These are phyloP conservation scores for Plectosphaerella cucumerina DNA, from an alignment of 2,329 filamentous ascomycete genomes.

Conservation along the genomic window DNA sequence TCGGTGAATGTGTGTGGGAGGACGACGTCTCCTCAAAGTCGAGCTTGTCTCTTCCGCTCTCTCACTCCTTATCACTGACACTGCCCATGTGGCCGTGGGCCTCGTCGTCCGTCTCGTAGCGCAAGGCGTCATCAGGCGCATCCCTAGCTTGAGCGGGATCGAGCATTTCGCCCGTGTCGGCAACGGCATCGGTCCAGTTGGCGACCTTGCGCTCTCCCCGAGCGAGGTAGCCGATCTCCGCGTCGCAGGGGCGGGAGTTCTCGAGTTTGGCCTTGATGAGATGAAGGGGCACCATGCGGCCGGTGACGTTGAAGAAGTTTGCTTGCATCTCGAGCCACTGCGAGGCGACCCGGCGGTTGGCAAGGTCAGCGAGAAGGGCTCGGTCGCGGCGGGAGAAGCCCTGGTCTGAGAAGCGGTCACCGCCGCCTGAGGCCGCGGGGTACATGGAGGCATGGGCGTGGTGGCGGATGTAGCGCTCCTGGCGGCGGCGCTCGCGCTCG, in stretches of 20 bases:
- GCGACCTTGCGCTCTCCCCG: conserved; percentile 7
- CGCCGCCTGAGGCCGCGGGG: conserved; percentile 6
- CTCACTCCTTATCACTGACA: background rate
- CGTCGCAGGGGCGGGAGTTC: conserved; percentile 12
- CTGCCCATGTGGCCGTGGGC: background rate
- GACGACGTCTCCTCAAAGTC: too few relatives aligned
- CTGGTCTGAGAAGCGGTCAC: conserved; percentile 14
- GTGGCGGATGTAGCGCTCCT: conserved; percentile 25
- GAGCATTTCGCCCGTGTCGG: conserved; percentile 6
- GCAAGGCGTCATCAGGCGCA: conserved; percentile 8
- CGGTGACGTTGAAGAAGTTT: conserved; percentile 38
- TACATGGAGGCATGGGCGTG: conserved; percentile 26
- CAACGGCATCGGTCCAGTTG: conserved; percentile 10
- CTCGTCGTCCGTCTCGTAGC: conserved; percentile 1
- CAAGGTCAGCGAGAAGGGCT: conserved; percentile 28
- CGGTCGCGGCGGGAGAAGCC: conserved; percentile 25
- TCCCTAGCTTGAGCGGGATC: conserved; percentile 6
- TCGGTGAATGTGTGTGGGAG: too few relatives aligned
- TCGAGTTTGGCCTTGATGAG: conserved; percentile 31
- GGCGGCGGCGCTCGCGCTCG: conserved; percentile 14
- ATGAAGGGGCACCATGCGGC: conserved; percentile 32
- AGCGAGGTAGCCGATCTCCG: conserved; percentile 11
- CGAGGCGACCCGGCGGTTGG: conserved; percentile 24
- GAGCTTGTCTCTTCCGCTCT: too few relatives aligned
- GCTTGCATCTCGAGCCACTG: conserved; percentile 39